Evolutionary conservation across 2,329 filamentous ascomycete species (phyloP).

Genomic region (Apiospora koreana): DNA sequence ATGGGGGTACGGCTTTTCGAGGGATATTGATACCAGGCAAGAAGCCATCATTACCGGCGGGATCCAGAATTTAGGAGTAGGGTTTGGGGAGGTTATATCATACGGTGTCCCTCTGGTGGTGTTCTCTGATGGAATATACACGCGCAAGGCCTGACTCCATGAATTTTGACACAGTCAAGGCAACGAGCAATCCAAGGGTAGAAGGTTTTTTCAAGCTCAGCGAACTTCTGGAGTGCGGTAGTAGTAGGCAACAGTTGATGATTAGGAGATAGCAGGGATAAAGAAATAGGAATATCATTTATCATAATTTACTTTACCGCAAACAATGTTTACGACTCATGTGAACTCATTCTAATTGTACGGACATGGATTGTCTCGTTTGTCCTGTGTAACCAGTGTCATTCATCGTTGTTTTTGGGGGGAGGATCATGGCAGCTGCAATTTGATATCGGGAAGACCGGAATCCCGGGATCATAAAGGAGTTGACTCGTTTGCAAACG

Average conservation of each 20-base stretch:
- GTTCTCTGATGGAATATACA: neutral
- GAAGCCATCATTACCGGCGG: neutral
- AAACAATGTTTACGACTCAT: neutral
- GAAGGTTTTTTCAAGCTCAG: neutral
- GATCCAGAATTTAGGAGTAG: neutral
- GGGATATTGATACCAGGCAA: conserved; percentile 11
- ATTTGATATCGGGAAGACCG: neutral
- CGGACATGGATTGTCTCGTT: neutral
- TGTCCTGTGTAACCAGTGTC: neutral
- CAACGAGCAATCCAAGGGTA: neutral
- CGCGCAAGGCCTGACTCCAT: neutral
- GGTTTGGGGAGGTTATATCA: too few species aligned
- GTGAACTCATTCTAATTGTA: neutral
- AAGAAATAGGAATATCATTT: neutral
- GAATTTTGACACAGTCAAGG: neutral
- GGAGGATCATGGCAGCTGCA: neutral
- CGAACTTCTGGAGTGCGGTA: neutral
- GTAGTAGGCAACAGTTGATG: neutral
- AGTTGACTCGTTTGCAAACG: neutral
- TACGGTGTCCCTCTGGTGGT: neutral
- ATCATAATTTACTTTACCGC: neutral
- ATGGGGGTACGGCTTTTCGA: neutral
- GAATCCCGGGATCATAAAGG: neutral
- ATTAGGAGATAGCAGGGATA: neutral
- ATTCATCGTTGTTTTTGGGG: neutral